phyloP scores from a whole-genome alignment of 805 yeast genomes.

The Zygoascus ofunaensis region DNA sequence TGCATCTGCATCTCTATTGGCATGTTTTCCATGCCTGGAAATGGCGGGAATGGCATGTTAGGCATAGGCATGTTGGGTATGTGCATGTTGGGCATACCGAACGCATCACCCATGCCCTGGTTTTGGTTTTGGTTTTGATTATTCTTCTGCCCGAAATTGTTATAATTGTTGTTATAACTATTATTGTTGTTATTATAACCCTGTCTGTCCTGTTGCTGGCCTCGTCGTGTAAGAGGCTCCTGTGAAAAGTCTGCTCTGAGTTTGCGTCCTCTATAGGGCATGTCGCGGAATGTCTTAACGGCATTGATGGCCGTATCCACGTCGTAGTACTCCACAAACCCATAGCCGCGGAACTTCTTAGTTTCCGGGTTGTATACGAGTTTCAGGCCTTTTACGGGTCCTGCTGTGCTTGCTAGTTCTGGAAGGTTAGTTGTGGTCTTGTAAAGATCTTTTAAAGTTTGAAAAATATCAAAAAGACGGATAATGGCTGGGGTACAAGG shows the following conservation, averaged over 20 bases:
- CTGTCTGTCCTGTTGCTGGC: constrained; percentile 8
- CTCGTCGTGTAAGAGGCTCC: constrained; percentile 4
- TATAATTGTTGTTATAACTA: constrained; percentile 5
- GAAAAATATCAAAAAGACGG: no score
- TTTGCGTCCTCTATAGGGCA: constrained; percentile 13
- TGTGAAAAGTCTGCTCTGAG: constrained; percentile 20
- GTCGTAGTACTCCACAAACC: constrained; percentile 18
- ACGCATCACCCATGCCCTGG: no score
- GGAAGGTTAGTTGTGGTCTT: neutral
- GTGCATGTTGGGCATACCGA: neutral
- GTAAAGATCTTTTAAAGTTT: no score
- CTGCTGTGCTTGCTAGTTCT: constrained; percentile 14
- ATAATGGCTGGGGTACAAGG: no score
- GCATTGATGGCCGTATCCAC: constrained; percentile 17
- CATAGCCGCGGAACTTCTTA: constrained; percentile 19
- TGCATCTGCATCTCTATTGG: neutral
- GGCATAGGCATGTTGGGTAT: neutral
- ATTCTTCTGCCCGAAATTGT: constrained; percentile 4
- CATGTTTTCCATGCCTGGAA: neutral
- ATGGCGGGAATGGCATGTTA: neutral
- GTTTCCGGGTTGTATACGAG: constrained; percentile 19
- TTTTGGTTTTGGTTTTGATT: neutral
- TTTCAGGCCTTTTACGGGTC: constrained; percentile 15
- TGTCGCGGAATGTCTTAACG: constrained; percentile 13
- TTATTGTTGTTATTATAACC: neutral